Conservation (phyloP, 1,139 yeast genomes). For the Kazachstania sp. region DNA sequence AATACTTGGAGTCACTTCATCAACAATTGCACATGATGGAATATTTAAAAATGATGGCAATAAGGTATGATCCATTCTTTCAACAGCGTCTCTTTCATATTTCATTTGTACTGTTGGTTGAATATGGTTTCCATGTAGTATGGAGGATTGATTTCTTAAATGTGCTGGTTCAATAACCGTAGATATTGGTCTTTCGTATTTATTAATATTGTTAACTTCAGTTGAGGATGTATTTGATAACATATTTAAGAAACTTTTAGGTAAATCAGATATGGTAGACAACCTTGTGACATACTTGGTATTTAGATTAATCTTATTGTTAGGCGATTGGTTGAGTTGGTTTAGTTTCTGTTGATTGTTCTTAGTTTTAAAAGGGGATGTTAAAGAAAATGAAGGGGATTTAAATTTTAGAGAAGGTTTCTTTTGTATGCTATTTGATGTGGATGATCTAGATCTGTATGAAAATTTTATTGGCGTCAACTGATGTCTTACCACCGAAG, state of each 20-base stretch:
- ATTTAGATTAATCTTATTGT: slow-evolving; percentile 8
- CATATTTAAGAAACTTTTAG: slow-evolving; percentile 18
- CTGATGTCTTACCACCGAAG: slow-evolving; percentile 16
- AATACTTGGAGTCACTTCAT: neutral
- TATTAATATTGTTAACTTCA: slow-evolving; percentile 1
- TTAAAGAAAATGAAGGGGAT: neutral
- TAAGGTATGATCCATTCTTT: slow-evolving; percentile 25
- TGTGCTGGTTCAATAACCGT: slow-evolving; percentile 9
- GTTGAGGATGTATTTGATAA: slow-evolving; percentile 7
- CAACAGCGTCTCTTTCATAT: slow-evolving; percentile 24
- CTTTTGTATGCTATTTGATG: neutral
- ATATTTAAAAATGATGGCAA: slow-evolving; percentile 26
- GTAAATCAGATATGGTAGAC: slow-evolving; percentile 24
- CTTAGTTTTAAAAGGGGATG: slow-evolving; percentile 5
- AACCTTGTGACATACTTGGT: slow-evolving; percentile 23
- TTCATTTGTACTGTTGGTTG: slow-evolving; percentile 16
- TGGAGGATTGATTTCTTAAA: slow-evolving; percentile 12
- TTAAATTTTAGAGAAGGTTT: neutral
- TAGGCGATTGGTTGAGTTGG: neutral
- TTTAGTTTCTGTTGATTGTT: neutral
- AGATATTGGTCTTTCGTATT: slow-evolving; percentile 8
- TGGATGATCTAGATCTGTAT: neutral
- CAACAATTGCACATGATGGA: slow-evolving; percentile 2
- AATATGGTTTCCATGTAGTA: slow-evolving; percentile 22
- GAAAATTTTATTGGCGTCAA: slow-evolving; percentile 5